phyloP scores from a whole-genome alignment of 75 land plant species.

The Ceratopteris richardii region DNA sequence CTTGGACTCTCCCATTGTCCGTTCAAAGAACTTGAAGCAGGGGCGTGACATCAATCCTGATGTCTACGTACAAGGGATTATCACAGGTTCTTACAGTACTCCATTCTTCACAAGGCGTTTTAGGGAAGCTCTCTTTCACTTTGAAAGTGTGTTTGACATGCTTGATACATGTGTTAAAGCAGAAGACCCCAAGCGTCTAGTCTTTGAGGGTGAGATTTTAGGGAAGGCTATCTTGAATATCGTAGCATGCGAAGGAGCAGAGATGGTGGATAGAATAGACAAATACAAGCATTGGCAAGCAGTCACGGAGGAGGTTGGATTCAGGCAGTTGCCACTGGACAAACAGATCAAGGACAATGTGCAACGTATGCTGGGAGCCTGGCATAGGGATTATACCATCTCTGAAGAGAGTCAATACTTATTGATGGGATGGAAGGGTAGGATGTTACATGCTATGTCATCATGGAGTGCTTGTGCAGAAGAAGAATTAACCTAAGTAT shows the following conservation, averaged over 20 bases:
- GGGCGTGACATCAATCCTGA: slow-evolving; percentile 57
- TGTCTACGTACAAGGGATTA: slow-evolving; percentile 55
- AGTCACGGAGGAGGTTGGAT: slow-evolving; percentile 55
- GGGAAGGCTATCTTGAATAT: slow-evolving; percentile 66
- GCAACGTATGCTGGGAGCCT: slow-evolving; percentile 14
- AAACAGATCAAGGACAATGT: slow-evolving; percentile 30
- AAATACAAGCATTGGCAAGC: slow-evolving; percentile 87
- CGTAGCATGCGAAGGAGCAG: slow-evolving; percentile 73
- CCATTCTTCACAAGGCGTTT: slow-evolving; percentile 82
- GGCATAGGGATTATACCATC: slow-evolving; percentile 58
- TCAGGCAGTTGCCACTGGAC: slow-evolving; percentile 42
- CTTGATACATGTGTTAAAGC: slow-evolving; percentile 37
- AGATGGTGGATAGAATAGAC: slow-evolving; percentile 75
- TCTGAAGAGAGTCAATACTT: slow-evolving; percentile 64
- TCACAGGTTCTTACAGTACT: slow-evolving; percentile 60
- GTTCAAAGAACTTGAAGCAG: slow-evolving; percentile 48
- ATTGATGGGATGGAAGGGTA: slow-evolving; percentile 82
- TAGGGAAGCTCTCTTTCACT: slow-evolving; percentile 66
- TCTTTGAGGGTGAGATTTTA: slow-evolving; percentile 43
- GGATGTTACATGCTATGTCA: slow-evolving; percentile 44
- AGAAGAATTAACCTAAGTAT: too few species aligned
- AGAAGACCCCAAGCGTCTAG: slow-evolving; percentile 39
- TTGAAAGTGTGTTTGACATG: slow-evolving; percentile 59
- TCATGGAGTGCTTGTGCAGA: slow-evolving; percentile 43
- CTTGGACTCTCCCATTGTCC: slow-evolving; percentile 39